A percentile compares a stretch with the other conserved stretches of the same genome.
These are phyloP conservation scores for Biscogniauxia sp. DNA, from an alignment of 2,329 filamentous ascomycete species.

Conservation along the genomic window DNA sequence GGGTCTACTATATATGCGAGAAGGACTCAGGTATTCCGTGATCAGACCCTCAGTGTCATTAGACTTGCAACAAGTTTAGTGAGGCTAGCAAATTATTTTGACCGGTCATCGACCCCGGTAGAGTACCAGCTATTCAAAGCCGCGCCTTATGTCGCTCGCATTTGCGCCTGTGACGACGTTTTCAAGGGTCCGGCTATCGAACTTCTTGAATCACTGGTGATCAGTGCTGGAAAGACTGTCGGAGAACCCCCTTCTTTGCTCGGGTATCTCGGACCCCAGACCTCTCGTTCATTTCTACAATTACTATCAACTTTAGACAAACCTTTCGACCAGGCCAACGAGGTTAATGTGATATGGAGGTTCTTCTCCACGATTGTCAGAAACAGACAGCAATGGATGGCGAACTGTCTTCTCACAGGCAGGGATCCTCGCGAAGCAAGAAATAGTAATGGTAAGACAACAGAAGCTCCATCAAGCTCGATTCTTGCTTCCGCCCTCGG, in stretches of 20 bases:
- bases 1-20: slow-evolving; percentile 62
- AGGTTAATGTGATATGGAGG: slow-evolving; percentile 74
- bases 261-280: slow-evolving; percentile 78
- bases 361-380: slow-evolving; percentile 84
- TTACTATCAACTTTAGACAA: slow-evolving; percentile 74
- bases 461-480: slow-evolving; percentile 53
- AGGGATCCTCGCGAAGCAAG: slow-evolving; percentile 76
- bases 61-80: slow-evolving; percentile 67
- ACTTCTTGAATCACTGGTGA: slow-evolving; percentile 71
- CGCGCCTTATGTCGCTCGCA: slow-evolving; percentile 70
- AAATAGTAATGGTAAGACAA: slow-evolving; percentile 52
- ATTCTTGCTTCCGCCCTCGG: slow-evolving; percentile 74
- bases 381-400: slow-evolving; percentile 93
- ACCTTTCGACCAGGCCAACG: slow-evolving; percentile 64
- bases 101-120: slow-evolving; percentile 62
- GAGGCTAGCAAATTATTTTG: slow-evolving; percentile 64
- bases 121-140: slow-evolving; percentile 80
- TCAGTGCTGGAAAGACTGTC: slow-evolving; percentile 61
- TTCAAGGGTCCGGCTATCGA: slow-evolving; percentile 66
- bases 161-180: slow-evolving; percentile 67
- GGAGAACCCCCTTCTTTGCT: slow-evolving; percentile 92
- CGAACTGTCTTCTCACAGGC: slow-evolving; percentile 87
- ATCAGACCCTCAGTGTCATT: slow-evolving; percentile 64
- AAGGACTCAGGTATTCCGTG: slow-evolving; percentile 52
- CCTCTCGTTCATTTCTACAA: slow-evolving; percentile 80